Base-by-base conservation (phyloP, 2,329 filamentous ascomycete species). In the Colletotrichum plurivorum region DNA sequence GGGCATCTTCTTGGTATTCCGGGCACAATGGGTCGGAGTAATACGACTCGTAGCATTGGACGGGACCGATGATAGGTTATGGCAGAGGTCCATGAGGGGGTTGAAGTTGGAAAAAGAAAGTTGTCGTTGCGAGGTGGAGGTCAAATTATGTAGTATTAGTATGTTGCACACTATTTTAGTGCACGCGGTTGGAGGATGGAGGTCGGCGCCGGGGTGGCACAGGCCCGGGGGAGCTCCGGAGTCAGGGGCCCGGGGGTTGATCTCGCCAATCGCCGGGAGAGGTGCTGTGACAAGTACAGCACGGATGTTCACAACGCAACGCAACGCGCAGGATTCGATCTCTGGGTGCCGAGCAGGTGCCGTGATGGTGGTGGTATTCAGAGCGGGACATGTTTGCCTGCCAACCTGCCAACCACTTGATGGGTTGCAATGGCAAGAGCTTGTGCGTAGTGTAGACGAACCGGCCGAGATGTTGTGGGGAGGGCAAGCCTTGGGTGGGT, bases 51-150 rank as follows among this genome's bases (percentile, higher is more conserved):
- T 57, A 36, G 54, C 25, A 6, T 20, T 9, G 18, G 13, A 36
- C 39, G 25, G 48, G 39, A 10, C 5, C 22, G 22, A 25, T 25
- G 22, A 25, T 25, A 25, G 22, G 22, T 25, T 25, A 2, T 25
- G 22, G 22, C 22, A 25, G 22, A 25, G 22, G 22, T 25, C 22
- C 22, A 25, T 25, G 22, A 25, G 22, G 10, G 31, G 10, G 31
- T 36, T 36, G 31, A 36, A n/a, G 31, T 2, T 13, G 16, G 27
- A 69, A 61, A 62, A 69, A 69, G 67, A 67, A 69, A 69, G 18
- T 22, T 67, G 36, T 53, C 31, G 48, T 27, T 41, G 58, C 58
- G 25, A 67, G 10, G 45, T 18, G 36, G 62, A 56, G 56, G 25
- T 45, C 27, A 27, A 43, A 2, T 36, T 8, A 22, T 22, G 20